Percentiles rank a stretch among this genome's conserved stretches.
Conservation (phyloP, 345 rosid genomes). For the Geranium rotundifolium region DNA sequence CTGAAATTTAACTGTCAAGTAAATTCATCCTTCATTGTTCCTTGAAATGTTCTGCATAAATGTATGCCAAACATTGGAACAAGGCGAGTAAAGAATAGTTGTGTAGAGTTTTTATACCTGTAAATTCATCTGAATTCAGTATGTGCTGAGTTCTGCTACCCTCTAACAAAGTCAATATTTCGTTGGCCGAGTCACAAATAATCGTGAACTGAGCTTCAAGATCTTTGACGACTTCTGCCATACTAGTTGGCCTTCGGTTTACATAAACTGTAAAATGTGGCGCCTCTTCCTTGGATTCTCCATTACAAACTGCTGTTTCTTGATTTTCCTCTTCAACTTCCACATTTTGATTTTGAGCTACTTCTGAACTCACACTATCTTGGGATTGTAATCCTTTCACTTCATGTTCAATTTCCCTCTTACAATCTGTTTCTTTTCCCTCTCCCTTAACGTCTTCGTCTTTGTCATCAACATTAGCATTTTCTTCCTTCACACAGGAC, state of each 20-base stretch:
- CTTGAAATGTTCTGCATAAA: no score
- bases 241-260: constrained; percentile 79
- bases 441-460: constrained; percentile 41
- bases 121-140: constrained; percentile 43
- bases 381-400: constrained; percentile 31
- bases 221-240: constrained; percentile 90
- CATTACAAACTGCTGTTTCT: constrained; percentile 34
- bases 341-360: constrained; percentile 36
- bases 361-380: constrained; percentile 31
- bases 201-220: constrained; percentile 66
- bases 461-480: constrained; percentile 52
- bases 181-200: constrained; percentile 60
- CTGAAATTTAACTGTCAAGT: no score
- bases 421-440: constrained; percentile 34
- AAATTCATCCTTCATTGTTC: no score
- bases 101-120: constrained; percentile 35
- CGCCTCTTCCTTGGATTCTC: constrained; percentile 36
- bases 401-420: constrained; percentile 33
- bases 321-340: constrained; percentile 43
- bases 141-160: constrained; percentile 60
- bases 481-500: constrained; percentile 34
- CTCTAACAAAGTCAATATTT: constrained; percentile 69
- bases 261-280: constrained; percentile 89
- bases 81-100: background rate
- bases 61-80: background rate